These are phyloP conservation scores for Chenopodium suecicum DNA, from an alignment of 148 eudicot species.

Conservation along the genomic window DNA sequence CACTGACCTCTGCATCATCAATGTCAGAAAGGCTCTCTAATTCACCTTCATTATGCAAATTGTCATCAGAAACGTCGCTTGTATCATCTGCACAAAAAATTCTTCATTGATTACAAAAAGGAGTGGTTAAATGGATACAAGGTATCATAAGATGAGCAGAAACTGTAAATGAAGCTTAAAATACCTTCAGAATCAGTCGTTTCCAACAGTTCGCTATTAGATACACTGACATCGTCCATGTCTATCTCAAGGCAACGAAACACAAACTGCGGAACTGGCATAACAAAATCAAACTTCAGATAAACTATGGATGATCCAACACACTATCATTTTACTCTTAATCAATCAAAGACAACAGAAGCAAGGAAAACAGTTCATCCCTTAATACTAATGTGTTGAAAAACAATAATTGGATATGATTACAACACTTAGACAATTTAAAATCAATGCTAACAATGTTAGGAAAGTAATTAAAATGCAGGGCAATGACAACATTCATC, in stretches of 20 bases:
- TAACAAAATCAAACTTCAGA: neutral
- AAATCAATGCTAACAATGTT: neutral
- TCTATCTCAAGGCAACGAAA: neutral
- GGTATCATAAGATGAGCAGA: neutral
- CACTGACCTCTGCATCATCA: conserved; percentile 35
- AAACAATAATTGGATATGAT: too few relatives aligned
- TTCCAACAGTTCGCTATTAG: conserved; percentile 20
- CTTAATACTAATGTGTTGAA: too few relatives aligned
- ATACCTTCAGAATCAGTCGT: conserved; percentile 30
- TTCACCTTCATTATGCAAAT: conserved; percentile 15
- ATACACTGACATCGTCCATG: conserved; percentile 23
- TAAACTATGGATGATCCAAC: too few relatives aligned
- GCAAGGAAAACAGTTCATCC: too few relatives aligned
- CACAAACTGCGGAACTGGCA: neutral
- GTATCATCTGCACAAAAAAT: conserved; percentile 17
- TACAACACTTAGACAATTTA: neutral
- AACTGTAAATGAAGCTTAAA: neutral
- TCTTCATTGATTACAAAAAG: neutral
- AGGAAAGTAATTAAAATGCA: neutral
- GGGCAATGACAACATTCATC: neutral
- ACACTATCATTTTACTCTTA: neutral
- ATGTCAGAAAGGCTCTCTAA: conserved; percentile 38
- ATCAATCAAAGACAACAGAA: neutral
- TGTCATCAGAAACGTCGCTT: conserved; percentile 8
- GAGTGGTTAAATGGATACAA: neutral